phyloP scores from a whole-genome alignment of 163 green algal species.

The Scenedesmus sp. region DNA sequence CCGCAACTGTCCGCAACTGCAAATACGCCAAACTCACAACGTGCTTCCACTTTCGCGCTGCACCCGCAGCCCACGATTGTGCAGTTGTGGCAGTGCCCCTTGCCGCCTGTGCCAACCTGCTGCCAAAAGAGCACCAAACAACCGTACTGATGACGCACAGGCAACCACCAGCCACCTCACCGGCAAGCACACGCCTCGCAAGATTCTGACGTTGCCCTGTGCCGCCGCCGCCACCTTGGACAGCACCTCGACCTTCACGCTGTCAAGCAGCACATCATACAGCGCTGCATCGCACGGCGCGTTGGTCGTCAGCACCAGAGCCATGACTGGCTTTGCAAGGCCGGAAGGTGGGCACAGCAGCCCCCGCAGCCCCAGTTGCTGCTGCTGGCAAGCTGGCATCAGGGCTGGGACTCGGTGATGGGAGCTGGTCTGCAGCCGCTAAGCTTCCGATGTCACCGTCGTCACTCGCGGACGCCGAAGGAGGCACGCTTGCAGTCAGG shows the following conservation, averaged over 20 bases:
- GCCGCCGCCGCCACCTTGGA: background rate
- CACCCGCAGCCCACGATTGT: background rate
- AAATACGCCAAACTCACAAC: no score
- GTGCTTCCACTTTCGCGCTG: no score
- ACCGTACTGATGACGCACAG: no score
- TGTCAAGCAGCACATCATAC: constrained; percentile 23
- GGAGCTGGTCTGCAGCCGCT: background rate
- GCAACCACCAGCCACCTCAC: background rate
- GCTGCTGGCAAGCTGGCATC: background rate
- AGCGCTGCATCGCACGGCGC: background rate
- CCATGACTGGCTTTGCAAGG: background rate
- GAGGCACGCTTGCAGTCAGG: no score
- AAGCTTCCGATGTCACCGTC: no score
- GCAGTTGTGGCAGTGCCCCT: background rate
- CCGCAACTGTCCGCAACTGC: no score
- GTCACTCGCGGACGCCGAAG: background rate
- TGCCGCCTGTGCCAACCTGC: no score
- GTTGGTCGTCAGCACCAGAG: background rate
- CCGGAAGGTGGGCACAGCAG: background rate
- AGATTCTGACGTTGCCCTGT: background rate
- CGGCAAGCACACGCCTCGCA: background rate
- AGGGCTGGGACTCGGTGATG: background rate
- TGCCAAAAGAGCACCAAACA: no score
- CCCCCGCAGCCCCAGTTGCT: background rate
- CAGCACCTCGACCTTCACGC: background rate